Evolutionary conservation across 2,329 filamentous ascomycete species (phyloP).

Genomic region (Calonectria pseudoreteaudii): DNA sequence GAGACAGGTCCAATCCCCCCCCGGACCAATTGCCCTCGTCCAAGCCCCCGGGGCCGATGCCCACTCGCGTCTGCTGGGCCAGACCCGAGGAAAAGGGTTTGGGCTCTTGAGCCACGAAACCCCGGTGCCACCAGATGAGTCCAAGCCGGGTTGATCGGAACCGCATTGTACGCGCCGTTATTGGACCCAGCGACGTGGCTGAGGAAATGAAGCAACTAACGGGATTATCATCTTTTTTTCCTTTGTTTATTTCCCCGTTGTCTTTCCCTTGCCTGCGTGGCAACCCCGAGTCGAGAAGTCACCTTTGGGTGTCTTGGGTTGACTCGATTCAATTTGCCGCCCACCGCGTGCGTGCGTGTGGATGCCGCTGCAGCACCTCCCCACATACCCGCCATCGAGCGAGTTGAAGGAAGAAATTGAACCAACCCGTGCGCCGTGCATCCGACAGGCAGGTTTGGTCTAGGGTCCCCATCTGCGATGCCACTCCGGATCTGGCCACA

Average conservation of each 20-base stretch:
- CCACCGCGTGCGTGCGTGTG: neutral
- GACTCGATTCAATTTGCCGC: neutral
- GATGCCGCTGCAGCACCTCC: neutral
- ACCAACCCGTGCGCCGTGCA: constrained; percentile 36
- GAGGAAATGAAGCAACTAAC: constrained; percentile 12
- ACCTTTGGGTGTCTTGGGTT: neutral
- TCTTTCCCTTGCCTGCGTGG: neutral
- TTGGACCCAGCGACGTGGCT: neutral
- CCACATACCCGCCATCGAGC: neutral
- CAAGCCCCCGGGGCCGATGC: neutral
- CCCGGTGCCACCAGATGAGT: constrained; percentile 12
- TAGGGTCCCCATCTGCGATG: constrained; percentile 27
- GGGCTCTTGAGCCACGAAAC: neutral
- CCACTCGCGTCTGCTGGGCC: neutral
- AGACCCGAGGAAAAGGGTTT: neutral
- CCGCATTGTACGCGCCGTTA: constrained; percentile 30
- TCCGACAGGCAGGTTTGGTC: constrained; percentile 17
- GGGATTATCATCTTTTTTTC: neutral
- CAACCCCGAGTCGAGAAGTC: neutral
- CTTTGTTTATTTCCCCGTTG: neutral
- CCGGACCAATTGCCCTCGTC: neutral
- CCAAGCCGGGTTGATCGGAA: constrained; percentile 34
- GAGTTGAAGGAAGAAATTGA: constrained; percentile 10
- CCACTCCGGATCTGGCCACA: constrained; percentile 31
- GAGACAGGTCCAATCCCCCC: neutral